Evolutionary conservation across 768 basidiomycete genomes (phyloP).

Genomic region (Mycena pura): DNA sequence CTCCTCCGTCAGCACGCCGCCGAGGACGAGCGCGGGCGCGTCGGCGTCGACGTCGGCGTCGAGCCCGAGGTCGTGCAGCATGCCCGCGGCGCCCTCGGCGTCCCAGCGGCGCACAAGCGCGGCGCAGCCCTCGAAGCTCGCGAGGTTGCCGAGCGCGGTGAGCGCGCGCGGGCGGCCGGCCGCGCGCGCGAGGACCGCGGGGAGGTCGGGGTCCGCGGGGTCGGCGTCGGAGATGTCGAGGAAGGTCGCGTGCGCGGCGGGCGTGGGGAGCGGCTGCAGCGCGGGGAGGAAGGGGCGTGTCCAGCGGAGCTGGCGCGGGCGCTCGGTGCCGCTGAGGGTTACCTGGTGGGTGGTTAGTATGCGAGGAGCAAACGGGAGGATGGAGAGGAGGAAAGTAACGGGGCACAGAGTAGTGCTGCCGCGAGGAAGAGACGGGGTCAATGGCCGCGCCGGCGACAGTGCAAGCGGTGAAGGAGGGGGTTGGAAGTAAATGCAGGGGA

Average conservation of each 20-base stretch:
- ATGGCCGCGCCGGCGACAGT: no score
- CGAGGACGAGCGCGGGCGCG: no score
- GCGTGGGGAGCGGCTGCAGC: conserved; percentile 1
- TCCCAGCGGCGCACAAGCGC: conserved; percentile 17
- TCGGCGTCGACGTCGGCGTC: no score
- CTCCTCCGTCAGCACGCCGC: no score
- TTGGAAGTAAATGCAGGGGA: no score
- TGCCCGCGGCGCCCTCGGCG: conserved; percentile 12
- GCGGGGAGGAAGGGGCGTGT: conserved; percentile 23
- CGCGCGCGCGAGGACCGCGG: conserved; percentile 16
- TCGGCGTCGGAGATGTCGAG: conserved; percentile 26
- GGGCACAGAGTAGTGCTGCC: no score
- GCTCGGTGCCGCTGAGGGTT: conserved; percentile 16
- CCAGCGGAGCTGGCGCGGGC: conserved; percentile 23
- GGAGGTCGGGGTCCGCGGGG: conserved; percentile 5
- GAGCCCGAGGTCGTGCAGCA: no score
- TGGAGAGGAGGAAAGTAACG: no score
- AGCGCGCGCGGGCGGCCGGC: not conserved
- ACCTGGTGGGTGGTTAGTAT: not conserved
- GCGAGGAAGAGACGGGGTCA: no score
- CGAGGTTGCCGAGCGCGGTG: conserved; percentile 13
- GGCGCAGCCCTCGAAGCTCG: conserved; percentile 24
- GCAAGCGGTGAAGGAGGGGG: no score
- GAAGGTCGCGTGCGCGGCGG: conserved; percentile 20
- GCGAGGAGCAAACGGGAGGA: not conserved